Percentiles rank a stretch among this genome's conserved stretches.
Conservation (phyloP, 2,329 filamentous ascomycete species). For the Venturia asperata region DNA sequence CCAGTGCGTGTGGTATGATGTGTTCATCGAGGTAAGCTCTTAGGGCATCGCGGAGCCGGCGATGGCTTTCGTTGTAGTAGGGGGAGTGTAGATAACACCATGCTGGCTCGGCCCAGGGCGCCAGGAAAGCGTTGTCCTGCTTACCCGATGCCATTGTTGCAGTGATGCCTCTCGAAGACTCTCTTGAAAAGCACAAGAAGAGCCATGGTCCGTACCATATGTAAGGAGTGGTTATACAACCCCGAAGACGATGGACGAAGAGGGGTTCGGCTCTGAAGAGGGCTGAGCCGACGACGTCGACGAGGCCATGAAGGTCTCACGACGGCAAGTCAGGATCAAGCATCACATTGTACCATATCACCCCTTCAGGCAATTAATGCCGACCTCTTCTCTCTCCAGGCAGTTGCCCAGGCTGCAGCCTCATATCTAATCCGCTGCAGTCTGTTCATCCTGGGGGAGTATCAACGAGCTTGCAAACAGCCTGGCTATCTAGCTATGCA, state of each 20-base stretch:
- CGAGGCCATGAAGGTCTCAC: no score
- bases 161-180: not conserved
- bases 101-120: slow-evolving; percentile 42
- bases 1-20: slow-evolving; percentile 51
- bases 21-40: slow-evolving; percentile 54
- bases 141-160: slow-evolving; percentile 16
- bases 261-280: slow-evolving; percentile 5
- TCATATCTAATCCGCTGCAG: no score
- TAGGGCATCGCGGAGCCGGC: slow-evolving; percentile 49
- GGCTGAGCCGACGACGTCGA: not conserved
- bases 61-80: slow-evolving; percentile 58
- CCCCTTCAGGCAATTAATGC: no score
- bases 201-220: not conserved
- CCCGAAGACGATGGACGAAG: not conserved
- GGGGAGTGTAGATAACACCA: slow-evolving; percentile 45
- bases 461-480: not conserved
- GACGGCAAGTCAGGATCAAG: no score
- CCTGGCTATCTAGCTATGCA: not conserved
- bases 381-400: no score
- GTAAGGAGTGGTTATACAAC: not conserved
- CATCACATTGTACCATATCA: no score
- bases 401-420: no score
- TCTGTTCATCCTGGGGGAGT: not conserved
- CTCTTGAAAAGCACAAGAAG: not conserved
- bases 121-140: slow-evolving; percentile 20